These are phyloP conservation scores for Calamus simplicifolius DNA, from an alignment of 176 grass and related monocot species.

Conservation along the genomic window DNA sequence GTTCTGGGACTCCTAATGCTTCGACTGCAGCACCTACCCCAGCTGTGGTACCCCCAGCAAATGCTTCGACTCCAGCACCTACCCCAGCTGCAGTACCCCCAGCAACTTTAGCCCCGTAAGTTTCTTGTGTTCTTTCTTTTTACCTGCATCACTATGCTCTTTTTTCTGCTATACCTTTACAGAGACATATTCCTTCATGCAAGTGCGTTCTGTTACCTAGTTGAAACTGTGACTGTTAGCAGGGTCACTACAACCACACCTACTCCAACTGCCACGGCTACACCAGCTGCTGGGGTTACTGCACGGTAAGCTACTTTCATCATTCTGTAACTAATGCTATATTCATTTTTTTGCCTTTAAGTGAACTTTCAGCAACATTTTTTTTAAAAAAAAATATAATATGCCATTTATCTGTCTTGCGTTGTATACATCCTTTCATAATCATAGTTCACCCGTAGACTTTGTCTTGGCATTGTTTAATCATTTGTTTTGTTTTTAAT, in stretches of 20 bases:
- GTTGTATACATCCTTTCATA: no score
- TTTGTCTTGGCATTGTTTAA: no score
- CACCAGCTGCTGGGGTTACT: slow-evolving; percentile 37
- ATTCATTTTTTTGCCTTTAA: no score
- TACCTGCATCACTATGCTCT: no score
- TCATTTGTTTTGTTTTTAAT: no score
- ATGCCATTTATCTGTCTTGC: not conserved
- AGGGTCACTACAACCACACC: slow-evolving; percentile 39
- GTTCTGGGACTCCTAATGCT: slow-evolving; percentile 27
- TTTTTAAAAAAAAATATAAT: not conserved
- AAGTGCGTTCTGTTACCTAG: no score
- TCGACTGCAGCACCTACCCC: slow-evolving; percentile 36
- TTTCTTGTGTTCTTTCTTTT: not conserved
- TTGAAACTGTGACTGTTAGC: not conserved
- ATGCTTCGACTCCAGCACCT: slow-evolving; percentile 35
- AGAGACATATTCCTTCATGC: no score
- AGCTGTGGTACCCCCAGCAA: slow-evolving; percentile 34
- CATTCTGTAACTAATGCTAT: not conserved
- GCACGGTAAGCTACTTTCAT: slow-evolving; percentile 42
- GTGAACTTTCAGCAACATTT: no score
- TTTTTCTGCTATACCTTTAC: no score
- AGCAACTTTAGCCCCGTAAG: slow-evolving; percentile 47
- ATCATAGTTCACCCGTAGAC: no score
- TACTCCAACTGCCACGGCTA: slow-evolving; percentile 17
- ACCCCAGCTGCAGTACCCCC: slow-evolving; percentile 37